phyloP scores from a whole-genome alignment of 306 rosid genomes.

The Gleditsia sinensis region DNA sequence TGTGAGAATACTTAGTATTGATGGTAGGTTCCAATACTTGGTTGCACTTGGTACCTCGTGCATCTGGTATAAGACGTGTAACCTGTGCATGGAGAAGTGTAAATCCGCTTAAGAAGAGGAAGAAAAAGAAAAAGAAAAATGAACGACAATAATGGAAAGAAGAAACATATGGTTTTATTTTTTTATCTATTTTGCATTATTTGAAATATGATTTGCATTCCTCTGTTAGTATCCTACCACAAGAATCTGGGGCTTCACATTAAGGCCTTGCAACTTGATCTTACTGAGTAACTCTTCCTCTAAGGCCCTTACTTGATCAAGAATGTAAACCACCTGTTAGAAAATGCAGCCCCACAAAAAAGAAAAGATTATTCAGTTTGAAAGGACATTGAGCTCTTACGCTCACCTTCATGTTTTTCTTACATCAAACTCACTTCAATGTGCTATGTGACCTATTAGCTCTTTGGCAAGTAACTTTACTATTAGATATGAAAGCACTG shows the following conservation, averaged over 20 bases:
- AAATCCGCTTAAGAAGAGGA: background rate
- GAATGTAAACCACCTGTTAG: conserved; percentile 80
- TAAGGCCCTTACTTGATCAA: conserved; percentile 88
- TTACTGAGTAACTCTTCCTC: conserved; percentile 76
- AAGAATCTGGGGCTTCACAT: conserved; percentile 75
- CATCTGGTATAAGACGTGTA: conserved; percentile 53
- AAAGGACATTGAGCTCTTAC: background rate
- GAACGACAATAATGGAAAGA: conserved; percentile 21
- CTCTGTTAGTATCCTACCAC: conserved; percentile 86
- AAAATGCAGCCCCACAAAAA: conserved; percentile 24
- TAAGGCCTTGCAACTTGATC: conserved; percentile 79
- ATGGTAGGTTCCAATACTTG: conserved; percentile 65
- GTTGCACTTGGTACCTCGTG: conserved; percentile 52
- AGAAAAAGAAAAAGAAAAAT: background rate
- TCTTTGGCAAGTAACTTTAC: too few relatives aligned
- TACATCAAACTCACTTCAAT: too few relatives aligned
- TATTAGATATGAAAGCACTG: too few relatives aligned
- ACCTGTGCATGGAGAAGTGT: conserved; percentile 33
- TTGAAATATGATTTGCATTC: too few relatives aligned
- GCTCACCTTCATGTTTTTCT: too few relatives aligned
- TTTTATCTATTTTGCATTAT: too few relatives aligned
- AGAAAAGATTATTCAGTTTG: background rate
- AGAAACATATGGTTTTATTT: conserved; percentile 16
- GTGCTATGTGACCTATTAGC: too few relatives aligned
- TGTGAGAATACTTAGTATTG: conserved; percentile 78